These are phyloP conservation scores for Eucalyptus pauciflora DNA, from an alignment of 345 rosid genomes.

Conservation along the genomic window DNA sequence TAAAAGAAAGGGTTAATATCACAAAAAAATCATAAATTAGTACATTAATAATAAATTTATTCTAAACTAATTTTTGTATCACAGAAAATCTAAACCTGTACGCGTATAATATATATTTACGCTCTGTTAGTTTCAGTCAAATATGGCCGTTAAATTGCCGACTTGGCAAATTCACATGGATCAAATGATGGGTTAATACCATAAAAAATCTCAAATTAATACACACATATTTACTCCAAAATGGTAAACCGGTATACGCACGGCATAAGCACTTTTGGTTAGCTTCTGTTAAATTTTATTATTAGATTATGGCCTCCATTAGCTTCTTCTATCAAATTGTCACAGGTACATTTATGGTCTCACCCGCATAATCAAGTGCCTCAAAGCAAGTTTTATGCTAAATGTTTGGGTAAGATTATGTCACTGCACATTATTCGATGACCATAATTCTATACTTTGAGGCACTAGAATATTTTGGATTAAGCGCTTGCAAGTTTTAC, in stretches of 20 bases:
- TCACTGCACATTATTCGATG: rapidly evolving
- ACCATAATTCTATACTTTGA: rapidly evolving
- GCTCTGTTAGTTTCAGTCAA: rapidly evolving
- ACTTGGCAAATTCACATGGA: too few species aligned
- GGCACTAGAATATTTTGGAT: rapidly evolving
- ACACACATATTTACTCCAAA: rapidly evolving
- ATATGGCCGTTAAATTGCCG: too few species aligned
- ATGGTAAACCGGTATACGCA: rapidly evolving
- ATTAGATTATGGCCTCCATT: rapidly evolving
- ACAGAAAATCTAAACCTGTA: too few species aligned
- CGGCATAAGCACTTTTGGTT: rapidly evolving
- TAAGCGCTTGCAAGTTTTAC: rapidly evolving
- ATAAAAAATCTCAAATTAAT: rapidly evolving
- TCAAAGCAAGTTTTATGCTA: too few species aligned
- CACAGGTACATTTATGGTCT: rapidly evolving
- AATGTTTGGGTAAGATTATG: too few species aligned
- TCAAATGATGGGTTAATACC: rapidly evolving
- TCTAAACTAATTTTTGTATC: rapidly evolving
- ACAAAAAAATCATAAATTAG: rapidly evolving
- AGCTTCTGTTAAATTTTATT: rapidly evolving
- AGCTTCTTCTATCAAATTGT: too few species aligned
- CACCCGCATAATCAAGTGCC: too few species aligned
- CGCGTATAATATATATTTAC: rapidly evolving
- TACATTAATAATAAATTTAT: too few species aligned
- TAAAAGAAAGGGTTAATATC: too few species aligned